Evolutionary conservation across 805 yeast genomes (phyloP).

Genomic region (Metschnikowia vanudenii): DNA sequence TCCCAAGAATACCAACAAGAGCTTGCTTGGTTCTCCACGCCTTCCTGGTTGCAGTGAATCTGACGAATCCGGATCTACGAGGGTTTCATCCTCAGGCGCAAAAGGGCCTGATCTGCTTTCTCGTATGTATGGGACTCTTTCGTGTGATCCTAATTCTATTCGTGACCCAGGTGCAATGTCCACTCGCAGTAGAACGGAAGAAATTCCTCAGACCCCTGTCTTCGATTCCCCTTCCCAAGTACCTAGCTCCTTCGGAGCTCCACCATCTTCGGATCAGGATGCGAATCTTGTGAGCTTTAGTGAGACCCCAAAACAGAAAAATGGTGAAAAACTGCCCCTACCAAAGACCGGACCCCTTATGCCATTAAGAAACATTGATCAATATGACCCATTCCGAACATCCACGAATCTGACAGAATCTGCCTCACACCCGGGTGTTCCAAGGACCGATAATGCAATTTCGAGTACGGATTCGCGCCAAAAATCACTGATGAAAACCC

Average conservation of each 20-base stretch:
- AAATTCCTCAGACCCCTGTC: too few relatives aligned
- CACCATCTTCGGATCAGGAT: not conserved
- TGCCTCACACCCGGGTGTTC: too few relatives aligned
- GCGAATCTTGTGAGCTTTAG: not conserved
- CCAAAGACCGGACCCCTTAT: not conserved
- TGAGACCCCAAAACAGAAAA: not conserved
- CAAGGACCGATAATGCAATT: not conserved
- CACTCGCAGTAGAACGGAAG: too few relatives aligned
- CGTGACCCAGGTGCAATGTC: too few relatives aligned
- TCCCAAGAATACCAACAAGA: not conserved
- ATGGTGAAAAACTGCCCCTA: not conserved
- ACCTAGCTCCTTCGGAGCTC: not conserved
- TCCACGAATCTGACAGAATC: too few relatives aligned
- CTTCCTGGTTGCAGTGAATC: not conserved
- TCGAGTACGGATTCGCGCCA: not conserved
- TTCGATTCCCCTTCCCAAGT: not conserved
- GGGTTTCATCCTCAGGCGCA: not conserved
- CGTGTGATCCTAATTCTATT: too few relatives aligned
- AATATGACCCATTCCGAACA: conserved; percentile 4
- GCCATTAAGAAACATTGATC: not conserved
- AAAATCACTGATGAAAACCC: not conserved
- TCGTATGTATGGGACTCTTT: too few relatives aligned
- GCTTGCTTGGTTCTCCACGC: not conserved
- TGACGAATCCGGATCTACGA: not conserved
- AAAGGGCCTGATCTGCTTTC: not conserved